Base-by-base conservation (phyloP, 345 rosid genomes). In the Clausena lansium region DNA sequence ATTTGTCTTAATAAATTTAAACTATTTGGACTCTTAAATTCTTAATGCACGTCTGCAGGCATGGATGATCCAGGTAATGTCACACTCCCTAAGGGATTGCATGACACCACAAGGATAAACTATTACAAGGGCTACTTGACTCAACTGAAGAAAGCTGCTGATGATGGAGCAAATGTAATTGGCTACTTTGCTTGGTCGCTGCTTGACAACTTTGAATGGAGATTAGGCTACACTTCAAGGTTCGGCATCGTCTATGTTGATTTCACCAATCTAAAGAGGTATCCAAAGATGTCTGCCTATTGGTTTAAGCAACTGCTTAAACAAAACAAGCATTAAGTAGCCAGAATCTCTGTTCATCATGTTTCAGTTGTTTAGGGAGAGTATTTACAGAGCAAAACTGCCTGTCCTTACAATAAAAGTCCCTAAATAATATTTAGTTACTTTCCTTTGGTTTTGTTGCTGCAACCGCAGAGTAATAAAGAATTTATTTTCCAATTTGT, bases 171-270 rank as follows among this genome's bases (percentile, higher is more conserved):
- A 71, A 91, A 96, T 72, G 86, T 92, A 7, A 63, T 71, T 10
- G 99, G 98, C 57, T 96, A 96, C 85, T 96, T 96, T 30, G 98
- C 98, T 0, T 96, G 99, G 99, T 94, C 98, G 2, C 81, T 96
- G 91, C 92, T 96, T 0, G 98, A 96, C 82, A 96, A 96, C 84
- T 96, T 96, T 27, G 98, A 96, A 80, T 96, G 99, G 99, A 81
- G 87, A 76, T 88, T 81, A 45, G 98, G 98, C 70, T 96, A 96
- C 88, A 96, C 98, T 63, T 88, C 99, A 20, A 88, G 98, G 86
- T 96, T 96, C 7, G 98, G 98, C 72, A 94, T 96, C 24, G 98
- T 96, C 33, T 96, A 92, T 80, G 91, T 96, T 58, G 95, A 96
- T 78, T 92, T 78, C 81, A 58, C 67, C 75, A 91, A 77, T 73